Evolutionary conservation across 257 asterid species (phyloP).

Genomic region (Buddleja alternifolia): DNA sequence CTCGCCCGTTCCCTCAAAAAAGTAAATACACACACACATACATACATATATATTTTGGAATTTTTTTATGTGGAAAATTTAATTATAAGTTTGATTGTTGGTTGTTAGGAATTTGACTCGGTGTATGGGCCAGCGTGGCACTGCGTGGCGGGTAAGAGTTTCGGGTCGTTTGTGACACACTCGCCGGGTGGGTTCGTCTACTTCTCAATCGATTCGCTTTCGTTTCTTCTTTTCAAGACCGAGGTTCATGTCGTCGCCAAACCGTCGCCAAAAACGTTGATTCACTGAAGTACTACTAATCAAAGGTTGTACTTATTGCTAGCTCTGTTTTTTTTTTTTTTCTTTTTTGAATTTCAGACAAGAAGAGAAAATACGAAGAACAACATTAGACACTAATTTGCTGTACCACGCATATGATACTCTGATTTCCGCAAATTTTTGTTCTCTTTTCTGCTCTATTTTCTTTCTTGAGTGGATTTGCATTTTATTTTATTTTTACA

Average conservation of each 20-base stretch:
- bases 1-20: conserved; percentile 80
- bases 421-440: neutral
- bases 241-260: conserved; percentile 59
- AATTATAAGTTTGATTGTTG: neutral
- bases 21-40: conserved; percentile 30
- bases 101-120: conserved; percentile 72
- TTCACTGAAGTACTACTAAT: neutral
- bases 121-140: conserved; percentile 95
- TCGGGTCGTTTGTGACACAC: conserved; percentile 87
- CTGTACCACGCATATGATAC: neutral
- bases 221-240: conserved; percentile 84
- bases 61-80: neutral
- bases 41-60: neutral
- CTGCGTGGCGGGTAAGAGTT: conserved; percentile 89
- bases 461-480: neutral
- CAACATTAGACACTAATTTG: neutral
- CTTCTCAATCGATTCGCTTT: conserved; percentile 72
- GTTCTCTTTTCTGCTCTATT: neutral
- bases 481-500: too few relatives aligned
- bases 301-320: neutral
- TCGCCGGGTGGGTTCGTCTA: conserved; percentile 80
- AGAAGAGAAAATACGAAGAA: neutral
- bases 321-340: neutral
- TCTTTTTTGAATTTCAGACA: neutral
- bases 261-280: conserved; percentile 15